Evolutionary conservation across 2,329 filamentous ascomycete genomes (phyloP).

Genomic region (Neopestalotiopsis sp.): DNA sequence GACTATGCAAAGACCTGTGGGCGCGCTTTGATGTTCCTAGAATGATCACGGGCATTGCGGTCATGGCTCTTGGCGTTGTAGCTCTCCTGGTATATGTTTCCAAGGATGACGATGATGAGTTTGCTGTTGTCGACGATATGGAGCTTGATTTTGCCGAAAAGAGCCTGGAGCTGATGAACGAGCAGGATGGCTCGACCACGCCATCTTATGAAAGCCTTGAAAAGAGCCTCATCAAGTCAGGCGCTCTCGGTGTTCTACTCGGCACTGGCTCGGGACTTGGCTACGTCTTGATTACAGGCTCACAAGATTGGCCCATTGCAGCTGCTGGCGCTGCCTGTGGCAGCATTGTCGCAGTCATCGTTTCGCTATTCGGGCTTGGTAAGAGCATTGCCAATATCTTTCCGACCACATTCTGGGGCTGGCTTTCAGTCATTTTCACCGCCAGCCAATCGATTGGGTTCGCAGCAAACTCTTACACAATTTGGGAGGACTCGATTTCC

Average conservation of each 20-base stretch:
- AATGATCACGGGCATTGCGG: constrained; percentile 80
- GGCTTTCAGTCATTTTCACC: constrained; percentile 81
- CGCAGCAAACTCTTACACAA: constrained; percentile 96
- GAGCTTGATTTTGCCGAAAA: constrained; percentile 66
- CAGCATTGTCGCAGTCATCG: constrained; percentile 47
- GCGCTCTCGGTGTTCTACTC: constrained; percentile 40
- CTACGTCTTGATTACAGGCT: constrained; percentile 39
- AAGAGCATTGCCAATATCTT: constrained; percentile 59
- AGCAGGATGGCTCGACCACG: constrained; percentile 32
- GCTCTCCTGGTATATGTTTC: constrained; percentile 77
- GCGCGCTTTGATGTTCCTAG: constrained; percentile 87
- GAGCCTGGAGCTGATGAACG: constrained; percentile 57
- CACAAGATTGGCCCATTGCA: constrained; percentile 47
- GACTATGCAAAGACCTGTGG: constrained; percentile 85
- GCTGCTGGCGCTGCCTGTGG: constrained; percentile 48
- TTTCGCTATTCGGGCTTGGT: constrained; percentile 48
- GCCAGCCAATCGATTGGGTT: constrained; percentile 91
- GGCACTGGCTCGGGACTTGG: constrained; percentile 39
- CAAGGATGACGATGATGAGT: constrained; percentile 59
- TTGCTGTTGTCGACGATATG: constrained; percentile 57
- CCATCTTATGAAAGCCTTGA: constrained; percentile 43
- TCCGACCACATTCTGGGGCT: constrained; percentile 86
- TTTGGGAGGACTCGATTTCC: constrained; percentile 97
- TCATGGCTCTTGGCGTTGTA: constrained; percentile 72
- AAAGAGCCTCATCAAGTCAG: constrained; percentile 45